Percentiles rank a stretch among this genome's conserved stretches.
Evolutionary conservation across 1,284 basidiomycete genomes (phyloP).

Genomic region (Naganishia liquefaciens): DNA sequence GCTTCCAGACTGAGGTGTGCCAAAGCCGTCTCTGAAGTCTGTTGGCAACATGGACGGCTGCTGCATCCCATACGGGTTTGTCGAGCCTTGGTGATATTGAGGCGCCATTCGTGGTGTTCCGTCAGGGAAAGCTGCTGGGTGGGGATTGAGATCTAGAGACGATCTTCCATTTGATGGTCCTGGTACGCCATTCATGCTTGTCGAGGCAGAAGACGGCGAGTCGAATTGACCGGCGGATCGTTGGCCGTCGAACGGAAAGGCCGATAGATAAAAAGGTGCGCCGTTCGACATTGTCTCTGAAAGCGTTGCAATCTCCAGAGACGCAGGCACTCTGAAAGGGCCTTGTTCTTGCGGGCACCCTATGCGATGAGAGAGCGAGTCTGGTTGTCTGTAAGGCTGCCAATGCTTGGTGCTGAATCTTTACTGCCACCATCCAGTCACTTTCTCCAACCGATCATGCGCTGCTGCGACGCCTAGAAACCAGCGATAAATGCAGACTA

Average conservation of each 20-base stretch:
- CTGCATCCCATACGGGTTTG: slow-evolving; percentile 4
- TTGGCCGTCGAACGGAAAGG: slow-evolving; percentile 8
- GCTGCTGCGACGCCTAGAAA: neutral
- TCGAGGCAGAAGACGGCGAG: neutral
- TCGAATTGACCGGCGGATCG: slow-evolving; percentile 3
- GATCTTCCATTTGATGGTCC: neutral
- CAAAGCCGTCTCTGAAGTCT: slow-evolving; percentile 3
- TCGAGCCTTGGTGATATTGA: slow-evolving; percentile 4
- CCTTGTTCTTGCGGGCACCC: neutral
- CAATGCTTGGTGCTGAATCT: too few species aligned
- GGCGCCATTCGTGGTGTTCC: neutral
- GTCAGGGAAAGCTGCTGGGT: neutral
- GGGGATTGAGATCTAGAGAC: neutral
- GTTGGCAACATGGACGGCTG: neutral
- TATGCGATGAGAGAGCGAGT: neutral
- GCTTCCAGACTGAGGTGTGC: neutral
- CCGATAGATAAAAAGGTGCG: slow-evolving; percentile 11
- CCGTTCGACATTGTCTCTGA: slow-evolving; percentile 9
- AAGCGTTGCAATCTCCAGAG: neutral
- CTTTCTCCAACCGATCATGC: neutral
- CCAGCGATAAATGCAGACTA: neutral
- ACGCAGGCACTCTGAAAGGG: neutral
- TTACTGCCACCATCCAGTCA: too few species aligned
- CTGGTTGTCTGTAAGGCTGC: too few species aligned
- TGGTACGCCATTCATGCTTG: slow-evolving; percentile 1